Evolutionary conservation across 345 rosid species (phyloP), one percentile per base, ranked within the genome.

Genomic region (Eucalyptus albens): DNA sequence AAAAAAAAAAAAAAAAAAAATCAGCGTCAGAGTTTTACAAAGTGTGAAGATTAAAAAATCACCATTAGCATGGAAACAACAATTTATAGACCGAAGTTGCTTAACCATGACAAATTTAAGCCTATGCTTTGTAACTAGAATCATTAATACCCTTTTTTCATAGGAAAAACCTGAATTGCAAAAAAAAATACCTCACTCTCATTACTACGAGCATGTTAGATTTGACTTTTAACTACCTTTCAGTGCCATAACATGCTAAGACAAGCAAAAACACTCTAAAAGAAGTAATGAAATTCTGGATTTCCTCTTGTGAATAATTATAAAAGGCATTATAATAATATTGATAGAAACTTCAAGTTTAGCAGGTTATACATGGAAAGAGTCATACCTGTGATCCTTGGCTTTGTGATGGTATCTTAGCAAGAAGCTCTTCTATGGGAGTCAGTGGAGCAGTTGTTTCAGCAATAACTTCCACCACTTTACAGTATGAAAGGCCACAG

Each of bases 381-480:
- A 26, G 91, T 49, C 53, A 47, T 91, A 94, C 99, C 95, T 94
- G 93, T 53, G 96, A 95, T 87, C 91, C 87, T 42, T 87, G 91
- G 44, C 97, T 95, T 91, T 96, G 94, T 37, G 97, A 92, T 85
- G 98, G 97, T 92, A 97, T 95, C 93, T 93, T 97, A 67, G 92
- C 90, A 45, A 98, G 97, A 91, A 97, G 99, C 89, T 95, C 91
- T 89, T 96, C 99, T 93, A 92, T 91, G 65, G 98, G 97, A 89
- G 92, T 94, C 91, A 95, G 90, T 56, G 97, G 98, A 87, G 96
- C 97, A 65, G 96, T 96, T 91, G 98, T 98, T 94, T 98, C 98
- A 31, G 99, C 98, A 92, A 98, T 93, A 50, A 94, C 99, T 94
- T 98, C 99, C 93, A 97, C 98, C 93, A 98, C 97, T 92, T 97